phyloP scores from a whole-genome alignment of 23 red algal genomes.

The Agarophyton chilense region DNA sequence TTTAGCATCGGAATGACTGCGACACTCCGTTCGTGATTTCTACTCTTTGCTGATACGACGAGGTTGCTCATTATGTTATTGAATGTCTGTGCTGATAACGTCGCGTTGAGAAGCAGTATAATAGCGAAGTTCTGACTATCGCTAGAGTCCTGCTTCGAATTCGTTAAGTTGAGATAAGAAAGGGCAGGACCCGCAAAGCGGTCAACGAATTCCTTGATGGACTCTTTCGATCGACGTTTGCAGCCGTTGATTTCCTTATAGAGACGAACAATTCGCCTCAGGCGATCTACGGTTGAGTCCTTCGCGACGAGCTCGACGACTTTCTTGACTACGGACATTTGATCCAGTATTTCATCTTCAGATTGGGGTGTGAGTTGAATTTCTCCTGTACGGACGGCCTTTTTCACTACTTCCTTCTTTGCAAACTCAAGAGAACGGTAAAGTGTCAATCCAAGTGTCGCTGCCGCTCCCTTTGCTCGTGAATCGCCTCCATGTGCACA shows the following conservation, averaged over 20 bases:
- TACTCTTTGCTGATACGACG: too few relatives aligned
- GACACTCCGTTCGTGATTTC: too few relatives aligned
- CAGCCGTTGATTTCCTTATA: neutral
- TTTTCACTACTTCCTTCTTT: slow-evolving; percentile 38
- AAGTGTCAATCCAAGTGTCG: slow-evolving; percentile 21
- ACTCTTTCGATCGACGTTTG: neutral
- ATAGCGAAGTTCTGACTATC: slow-evolving; percentile 37
- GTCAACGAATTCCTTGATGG: neutral
- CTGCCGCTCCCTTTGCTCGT: slow-evolving; percentile 1
- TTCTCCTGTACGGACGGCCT: neutral
- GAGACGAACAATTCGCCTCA: slow-evolving; percentile 1
- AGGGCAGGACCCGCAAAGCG: slow-evolving; percentile 9
- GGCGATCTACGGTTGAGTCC: slow-evolving; percentile 2
- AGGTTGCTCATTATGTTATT: too few relatives aligned
- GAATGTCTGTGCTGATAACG: too few relatives aligned
- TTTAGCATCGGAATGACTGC: too few relatives aligned
- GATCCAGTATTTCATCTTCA: neutral
- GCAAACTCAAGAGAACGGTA: slow-evolving; percentile 7
- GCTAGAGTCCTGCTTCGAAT: neutral
- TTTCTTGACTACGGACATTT: neutral
- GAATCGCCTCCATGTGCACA: too few relatives aligned
- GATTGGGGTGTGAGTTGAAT: neutral
- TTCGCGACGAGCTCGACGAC: neutral
- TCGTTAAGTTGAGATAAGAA: slow-evolving; percentile 38
- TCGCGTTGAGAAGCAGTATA: slow-evolving; percentile 1